Base-by-base conservation (phyloP, 1,139 yeast genomes). In the Hyphopichia fennica region DNA sequence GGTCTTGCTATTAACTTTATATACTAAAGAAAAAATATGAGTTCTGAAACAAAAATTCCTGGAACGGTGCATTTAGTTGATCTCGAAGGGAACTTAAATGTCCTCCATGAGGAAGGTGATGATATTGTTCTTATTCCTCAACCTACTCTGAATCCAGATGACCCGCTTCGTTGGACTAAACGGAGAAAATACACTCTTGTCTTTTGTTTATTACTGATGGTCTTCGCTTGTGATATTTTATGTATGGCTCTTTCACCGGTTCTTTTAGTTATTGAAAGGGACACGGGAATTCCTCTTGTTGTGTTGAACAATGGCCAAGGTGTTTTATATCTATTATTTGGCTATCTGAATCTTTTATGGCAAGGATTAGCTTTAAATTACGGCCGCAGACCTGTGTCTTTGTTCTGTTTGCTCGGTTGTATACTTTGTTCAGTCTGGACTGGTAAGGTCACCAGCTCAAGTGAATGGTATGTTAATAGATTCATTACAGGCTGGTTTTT, bases 331-430 rank as follows among this genome's bases (percentile, higher is more conserved):
- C 66, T 84, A 35, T 85, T 87, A 44, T 84, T 87, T 45, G 96
- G 91, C 1, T 77, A 84, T 65, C 78, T 82, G 39, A 81, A 91
- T 16, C 70, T 84, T 33, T 62, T 87, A 44, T 62, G 84, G 43
- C 89, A 91, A 1, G 95, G 95, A 1, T 77, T 86, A 15, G 77
- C 91, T 2, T 79, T 85, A n/a, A 67, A 87, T 37, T 87, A 83
- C 56, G 96, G 96, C 7, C 70, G 95, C 50, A 80, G 86, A 52
- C 64, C 85, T 43, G 78, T 88, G 2, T 87, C 84, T 56, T 52
- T 87, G 41, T 63, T 87, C 41, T 86, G 93, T 56, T 71, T 83
- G 25, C 47, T 78, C 1, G 61, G 79, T 31, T 93, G 95, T 2
- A 58, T 82, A 17, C 65, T 76, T 22, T 95, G 95, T 13, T 79